These are phyloP conservation scores for Penicillium verrucosum DNA, from an alignment of 2,329 filamentous ascomycete species.

Conservation along the genomic window DNA sequence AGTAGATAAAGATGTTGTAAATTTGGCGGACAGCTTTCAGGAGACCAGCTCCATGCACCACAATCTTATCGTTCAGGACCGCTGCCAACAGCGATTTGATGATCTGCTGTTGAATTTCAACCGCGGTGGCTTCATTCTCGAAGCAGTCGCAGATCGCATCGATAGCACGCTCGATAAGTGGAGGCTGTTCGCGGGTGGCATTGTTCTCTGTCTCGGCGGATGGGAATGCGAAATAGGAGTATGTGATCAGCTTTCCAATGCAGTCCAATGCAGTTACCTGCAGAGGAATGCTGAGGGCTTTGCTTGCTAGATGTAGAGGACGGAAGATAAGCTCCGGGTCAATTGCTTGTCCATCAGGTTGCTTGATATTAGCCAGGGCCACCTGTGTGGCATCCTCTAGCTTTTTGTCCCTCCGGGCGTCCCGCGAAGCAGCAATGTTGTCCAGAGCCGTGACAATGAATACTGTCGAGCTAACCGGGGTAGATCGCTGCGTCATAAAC, in stretches of 20 bases:
- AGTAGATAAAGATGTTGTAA: constrained; percentile 97
- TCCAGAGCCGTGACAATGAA: constrained; percentile 94
- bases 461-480: constrained; percentile 86
- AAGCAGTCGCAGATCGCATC: constrained; percentile 99
- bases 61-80: constrained; percentile 96
- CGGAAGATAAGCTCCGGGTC: constrained; percentile 90
- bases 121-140: constrained; percentile 87
- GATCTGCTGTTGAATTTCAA: constrained; percentile 94
- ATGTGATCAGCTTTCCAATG: constrained; percentile 98
- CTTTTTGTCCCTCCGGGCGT: constrained; percentile 81
- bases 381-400: constrained; percentile 76
- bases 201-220: constrained; percentile 39
- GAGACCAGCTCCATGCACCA: constrained; percentile 92
- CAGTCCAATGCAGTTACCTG: constrained; percentile 91
- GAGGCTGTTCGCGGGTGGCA: constrained; percentile 49
- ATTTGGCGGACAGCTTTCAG: constrained; percentile 96
- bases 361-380: constrained; percentile 81
- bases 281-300: constrained; percentile 77
- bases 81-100: constrained; percentile 95
- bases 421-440: constrained; percentile 85
- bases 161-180: constrained; percentile 93
- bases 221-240: constrained; percentile 89
- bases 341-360: constrained; percentile 74
- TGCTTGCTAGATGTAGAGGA: constrained; percentile 84
- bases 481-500: constrained; percentile 51